Conservation (phyloP, 2,329 filamentous ascomycete genomes). For the Orbilia brochopaga region DNA sequence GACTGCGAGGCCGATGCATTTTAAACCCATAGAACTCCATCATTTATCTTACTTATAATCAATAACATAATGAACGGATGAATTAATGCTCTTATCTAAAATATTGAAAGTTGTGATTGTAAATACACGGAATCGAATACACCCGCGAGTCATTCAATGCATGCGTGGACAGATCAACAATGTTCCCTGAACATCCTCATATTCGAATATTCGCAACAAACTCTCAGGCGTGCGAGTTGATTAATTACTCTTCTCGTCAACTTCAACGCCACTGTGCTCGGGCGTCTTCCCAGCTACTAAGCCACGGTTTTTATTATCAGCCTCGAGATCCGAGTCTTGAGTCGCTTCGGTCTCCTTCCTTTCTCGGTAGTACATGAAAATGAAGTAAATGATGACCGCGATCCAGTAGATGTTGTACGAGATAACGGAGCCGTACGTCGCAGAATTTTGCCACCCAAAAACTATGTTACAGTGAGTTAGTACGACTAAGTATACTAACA, state of each 20-base stretch:
- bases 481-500: neutral
- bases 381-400: conserved; percentile 69
- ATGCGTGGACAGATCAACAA: too few species aligned
- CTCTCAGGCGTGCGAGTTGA: too few species aligned
- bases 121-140: too few species aligned
- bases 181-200: too few species aligned
- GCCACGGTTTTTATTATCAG: conserved; percentile 31
- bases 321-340: conserved; percentile 39
- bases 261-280: conserved; percentile 18
- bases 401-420: conserved; percentile 91
- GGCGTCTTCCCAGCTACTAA: conserved; percentile 17
- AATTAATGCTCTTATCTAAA: too few species aligned
- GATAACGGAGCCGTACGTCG: conserved; percentile 84
- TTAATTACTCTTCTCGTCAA: conserved; percentile 41
- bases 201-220: too few species aligned
- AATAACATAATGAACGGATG: too few species aligned
- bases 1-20: too few species aligned
- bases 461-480: conserved; percentile 58
- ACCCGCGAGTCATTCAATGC: too few species aligned
- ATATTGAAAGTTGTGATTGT: too few species aligned
- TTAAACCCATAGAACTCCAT: too few species aligned
- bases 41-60: too few species aligned
- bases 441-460: conserved; percentile 86
- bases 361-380: conserved; percentile 72
- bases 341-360: conserved; percentile 56